A percentile compares a stretch with the other conserved stretches of the same genome.
Evolutionary conservation across 2,329 filamentous ascomycete genomes (phyloP).

Genomic region (Phoma sp.): DNA sequence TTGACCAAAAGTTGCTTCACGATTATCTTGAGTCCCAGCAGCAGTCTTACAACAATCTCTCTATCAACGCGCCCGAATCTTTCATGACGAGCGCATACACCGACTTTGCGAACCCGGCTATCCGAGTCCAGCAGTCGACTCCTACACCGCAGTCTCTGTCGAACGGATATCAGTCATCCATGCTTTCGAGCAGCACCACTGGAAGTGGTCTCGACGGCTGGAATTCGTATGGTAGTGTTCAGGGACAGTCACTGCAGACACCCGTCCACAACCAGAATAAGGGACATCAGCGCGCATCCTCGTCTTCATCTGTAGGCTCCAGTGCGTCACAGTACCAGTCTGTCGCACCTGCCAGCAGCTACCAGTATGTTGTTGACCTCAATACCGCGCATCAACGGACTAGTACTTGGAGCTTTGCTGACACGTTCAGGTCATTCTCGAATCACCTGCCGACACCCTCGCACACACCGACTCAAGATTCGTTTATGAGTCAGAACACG

Average conservation of each 20-base stretch:
- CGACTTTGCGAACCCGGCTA: slow-evolving; percentile 46
- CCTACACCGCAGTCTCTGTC: slow-evolving; percentile 44
- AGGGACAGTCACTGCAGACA: slow-evolving; percentile 44
- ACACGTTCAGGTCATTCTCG: slow-evolving; percentile 52
- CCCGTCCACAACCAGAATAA: slow-evolving; percentile 36
- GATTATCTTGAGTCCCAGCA: slow-evolving; percentile 48
- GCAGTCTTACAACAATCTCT: slow-evolving; percentile 29
- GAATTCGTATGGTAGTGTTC: slow-evolving; percentile 41
- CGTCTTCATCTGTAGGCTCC: slow-evolving; percentile 49
- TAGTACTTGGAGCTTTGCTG: slow-evolving; percentile 32
- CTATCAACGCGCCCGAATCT: slow-evolving; percentile 30
- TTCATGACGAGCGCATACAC: slow-evolving; percentile 44
- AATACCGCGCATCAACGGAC: slow-evolving; percentile 30
- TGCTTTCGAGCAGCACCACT: slow-evolving; percentile 39
- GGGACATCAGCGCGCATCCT: slow-evolving; percentile 48
- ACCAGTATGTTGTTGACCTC: slow-evolving; percentile 54
- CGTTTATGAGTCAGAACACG: slow-evolving; percentile 54
- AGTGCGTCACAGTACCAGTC: slow-evolving; percentile 44
- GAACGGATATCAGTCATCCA: slow-evolving; percentile 37
- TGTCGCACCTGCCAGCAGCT: slow-evolving; percentile 35
- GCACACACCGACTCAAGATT: slow-evolving; percentile 60
- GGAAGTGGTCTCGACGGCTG: slow-evolving; percentile 39
- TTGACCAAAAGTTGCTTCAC: slow-evolving; percentile 45
- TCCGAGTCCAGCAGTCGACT: slow-evolving; percentile 51
- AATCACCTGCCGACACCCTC: slow-evolving; percentile 63